Conservation (phyloP, 2,329 filamentous ascomycete genomes). For the Tolypocladium cylindrosporum region DNA sequence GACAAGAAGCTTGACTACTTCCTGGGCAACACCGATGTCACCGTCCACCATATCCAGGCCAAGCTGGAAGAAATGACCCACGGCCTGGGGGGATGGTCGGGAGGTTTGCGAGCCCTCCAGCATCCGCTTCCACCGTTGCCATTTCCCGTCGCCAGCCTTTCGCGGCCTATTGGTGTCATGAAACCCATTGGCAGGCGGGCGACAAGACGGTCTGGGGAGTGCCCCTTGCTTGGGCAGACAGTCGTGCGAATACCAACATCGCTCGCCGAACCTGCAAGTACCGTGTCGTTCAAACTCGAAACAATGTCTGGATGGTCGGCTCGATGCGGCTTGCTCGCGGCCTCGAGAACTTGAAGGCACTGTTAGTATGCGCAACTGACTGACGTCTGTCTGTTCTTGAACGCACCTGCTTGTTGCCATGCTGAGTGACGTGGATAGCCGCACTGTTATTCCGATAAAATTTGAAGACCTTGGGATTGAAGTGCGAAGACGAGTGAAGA, state of each 20-base stretch:
- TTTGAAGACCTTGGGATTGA: no score
- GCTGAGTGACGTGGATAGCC: no score
- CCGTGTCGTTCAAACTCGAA: constrained; percentile 1
- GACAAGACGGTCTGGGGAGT: background rate
- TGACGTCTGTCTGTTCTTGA: no score
- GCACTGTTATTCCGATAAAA: no score
- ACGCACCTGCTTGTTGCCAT: no score
- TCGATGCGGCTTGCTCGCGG: no score
- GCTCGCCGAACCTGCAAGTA: constrained; percentile 6
- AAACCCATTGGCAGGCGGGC: background rate
- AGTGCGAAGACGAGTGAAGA: no score
- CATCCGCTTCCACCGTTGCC: constrained; percentile 9
- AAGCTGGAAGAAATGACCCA: constrained; percentile 8
- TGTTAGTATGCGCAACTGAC: no score
- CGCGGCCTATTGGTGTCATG: background rate
- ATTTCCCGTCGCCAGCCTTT: constrained; percentile 5
- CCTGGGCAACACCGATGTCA: constrained; percentile 9
- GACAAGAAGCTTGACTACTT: constrained; percentile 13
- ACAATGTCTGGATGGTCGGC: background rate
- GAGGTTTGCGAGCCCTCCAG: constrained; percentile 1
- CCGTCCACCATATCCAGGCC: constrained; percentile 11
- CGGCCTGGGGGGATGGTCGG: background rate
- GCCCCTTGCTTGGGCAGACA: no score
- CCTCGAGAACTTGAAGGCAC: no score
- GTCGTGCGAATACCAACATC: constrained; percentile 6